A percentile compares a stretch with the other conserved stretches of the same genome.
These are phyloP conservation scores for Aspergillus bombycis DNA, from an alignment of 2,329 filamentous ascomycete genomes.

Conservation along the genomic window DNA sequence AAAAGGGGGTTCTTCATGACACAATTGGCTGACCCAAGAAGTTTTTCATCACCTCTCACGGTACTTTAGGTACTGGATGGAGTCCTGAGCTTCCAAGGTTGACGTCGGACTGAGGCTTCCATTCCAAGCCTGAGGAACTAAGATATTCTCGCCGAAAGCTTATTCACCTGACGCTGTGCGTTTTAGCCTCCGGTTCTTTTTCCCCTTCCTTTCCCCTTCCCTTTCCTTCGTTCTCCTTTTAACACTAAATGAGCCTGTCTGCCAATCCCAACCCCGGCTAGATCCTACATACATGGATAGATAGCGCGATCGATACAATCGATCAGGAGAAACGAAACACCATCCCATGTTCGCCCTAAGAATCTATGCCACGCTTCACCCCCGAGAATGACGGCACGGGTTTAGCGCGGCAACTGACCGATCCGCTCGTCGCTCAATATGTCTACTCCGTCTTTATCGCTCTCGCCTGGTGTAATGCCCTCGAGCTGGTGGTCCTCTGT, in stretches of 20 bases:
- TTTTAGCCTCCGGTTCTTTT: not conserved
- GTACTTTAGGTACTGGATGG: too few relatives aligned
- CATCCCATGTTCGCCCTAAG: not conserved
- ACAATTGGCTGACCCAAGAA: constrained; percentile 2
- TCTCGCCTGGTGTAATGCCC: constrained; percentile 52
- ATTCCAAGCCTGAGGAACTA: not conserved
- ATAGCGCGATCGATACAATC: not conserved
- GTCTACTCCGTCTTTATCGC: constrained; percentile 42
- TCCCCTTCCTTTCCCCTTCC: not conserved
- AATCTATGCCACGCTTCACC: constrained; percentile 17
- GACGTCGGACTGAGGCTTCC: too few relatives aligned
- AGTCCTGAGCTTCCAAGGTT: too few relatives aligned
- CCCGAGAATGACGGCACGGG: constrained; percentile 12
- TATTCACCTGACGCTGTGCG: not conserved
- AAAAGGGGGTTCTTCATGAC: constrained; percentile 5
- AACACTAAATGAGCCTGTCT: too few relatives aligned
- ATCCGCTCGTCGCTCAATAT: constrained; percentile 29
- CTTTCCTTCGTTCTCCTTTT: not conserved
- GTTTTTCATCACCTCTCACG: not conserved
- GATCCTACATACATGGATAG: not conserved
- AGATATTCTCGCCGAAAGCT: not conserved
- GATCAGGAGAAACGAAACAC: not conserved
- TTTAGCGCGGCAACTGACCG: constrained; percentile 7
- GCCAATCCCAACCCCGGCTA: too few relatives aligned
- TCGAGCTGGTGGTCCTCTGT: constrained; percentile 52